Evolutionary conservation across 768 basidiomycete genomes (phyloP).

Genomic region (Trametes cingulata): DNA sequence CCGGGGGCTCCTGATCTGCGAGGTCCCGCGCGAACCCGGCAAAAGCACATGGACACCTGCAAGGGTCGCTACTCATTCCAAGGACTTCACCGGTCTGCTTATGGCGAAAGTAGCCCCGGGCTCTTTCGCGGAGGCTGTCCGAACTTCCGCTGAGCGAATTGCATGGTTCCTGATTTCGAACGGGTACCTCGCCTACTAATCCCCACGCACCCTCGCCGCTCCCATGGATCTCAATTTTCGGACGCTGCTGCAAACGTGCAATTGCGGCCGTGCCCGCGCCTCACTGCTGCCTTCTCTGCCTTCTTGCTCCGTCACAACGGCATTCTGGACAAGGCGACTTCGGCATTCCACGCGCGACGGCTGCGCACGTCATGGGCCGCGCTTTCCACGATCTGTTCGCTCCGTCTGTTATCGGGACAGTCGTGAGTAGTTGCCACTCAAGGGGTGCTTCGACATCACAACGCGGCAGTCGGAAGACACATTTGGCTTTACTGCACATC

Average conservation of each 20-base stretch:
- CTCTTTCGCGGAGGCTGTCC: background rate
- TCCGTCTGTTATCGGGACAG: background rate
- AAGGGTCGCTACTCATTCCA: background rate
- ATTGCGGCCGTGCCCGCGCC: background rate
- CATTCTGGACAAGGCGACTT: background rate
- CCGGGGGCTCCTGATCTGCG: background rate
- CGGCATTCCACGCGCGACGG: background rate
- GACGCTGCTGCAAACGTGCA: background rate
- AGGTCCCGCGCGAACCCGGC: background rate
- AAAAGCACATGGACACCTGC: background rate
- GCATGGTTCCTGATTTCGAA: background rate
- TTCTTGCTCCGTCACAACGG: conserved; percentile 1
- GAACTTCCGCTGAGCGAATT: background rate
- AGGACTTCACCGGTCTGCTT: background rate
- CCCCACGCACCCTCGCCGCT: background rate
- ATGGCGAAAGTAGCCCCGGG: background rate
- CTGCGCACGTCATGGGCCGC: background rate
- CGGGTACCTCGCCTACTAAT: background rate
- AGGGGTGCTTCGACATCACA: background rate
- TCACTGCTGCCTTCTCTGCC: background rate
- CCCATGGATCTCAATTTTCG: background rate
- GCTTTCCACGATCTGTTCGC: background rate
- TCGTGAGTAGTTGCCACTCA: background rate
- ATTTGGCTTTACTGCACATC: background rate
- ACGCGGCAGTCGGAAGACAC: background rate